These are phyloP conservation scores for Jamesozyma hellenica DNA, from an alignment of 805 yeast genomes.

Conservation along the genomic window DNA sequence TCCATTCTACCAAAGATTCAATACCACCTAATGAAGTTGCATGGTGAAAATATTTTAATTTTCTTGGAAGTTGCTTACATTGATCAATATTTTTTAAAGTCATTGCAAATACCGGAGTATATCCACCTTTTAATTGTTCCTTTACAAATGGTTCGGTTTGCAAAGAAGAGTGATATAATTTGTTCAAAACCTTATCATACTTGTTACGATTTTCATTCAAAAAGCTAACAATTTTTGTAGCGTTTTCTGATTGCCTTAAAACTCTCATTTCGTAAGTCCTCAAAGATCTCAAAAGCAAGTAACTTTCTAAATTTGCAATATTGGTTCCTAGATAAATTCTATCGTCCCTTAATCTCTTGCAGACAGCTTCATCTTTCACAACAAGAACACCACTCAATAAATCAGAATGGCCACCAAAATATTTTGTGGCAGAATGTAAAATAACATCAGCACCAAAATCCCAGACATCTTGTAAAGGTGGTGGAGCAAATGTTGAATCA, in stretches of 20 bases:
- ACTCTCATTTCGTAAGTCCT: conserved; percentile 74
- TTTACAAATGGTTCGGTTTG: conserved; percentile 62
- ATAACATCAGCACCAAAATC: conserved; percentile 76
- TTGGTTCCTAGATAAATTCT: conserved; percentile 69
- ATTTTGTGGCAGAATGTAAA: conserved; percentile 90
- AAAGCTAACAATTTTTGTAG: conserved; percentile 49
- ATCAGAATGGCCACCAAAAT: conserved; percentile 94
- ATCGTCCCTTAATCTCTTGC: conserved; percentile 44
- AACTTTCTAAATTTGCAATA: conserved; percentile 68
- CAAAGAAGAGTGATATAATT: conserved; percentile 62
- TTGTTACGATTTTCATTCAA: conserved; percentile 40
- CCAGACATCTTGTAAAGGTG: conserved; percentile 77
- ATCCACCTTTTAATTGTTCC: conserved; percentile 56
- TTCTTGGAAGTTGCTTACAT: conserved; percentile 58
- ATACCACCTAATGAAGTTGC: conserved; percentile 92
- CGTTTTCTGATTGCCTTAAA: conserved; percentile 52
- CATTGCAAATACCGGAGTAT: conserved; percentile 69
- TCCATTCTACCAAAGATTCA: conserved; percentile 86
- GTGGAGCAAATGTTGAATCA: conserved; percentile 92
- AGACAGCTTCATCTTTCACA: conserved; percentile 44
- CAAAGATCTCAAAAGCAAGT: conserved; percentile 63
- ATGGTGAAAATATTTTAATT: conserved; percentile 65
- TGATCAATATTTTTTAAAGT: conserved; percentile 38
- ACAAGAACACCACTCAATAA: conserved; percentile 71
- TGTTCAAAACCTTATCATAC: conserved; percentile 38